phyloP scores from a whole-genome alignment of 345 rosid species.

The Draba incana region DNA sequence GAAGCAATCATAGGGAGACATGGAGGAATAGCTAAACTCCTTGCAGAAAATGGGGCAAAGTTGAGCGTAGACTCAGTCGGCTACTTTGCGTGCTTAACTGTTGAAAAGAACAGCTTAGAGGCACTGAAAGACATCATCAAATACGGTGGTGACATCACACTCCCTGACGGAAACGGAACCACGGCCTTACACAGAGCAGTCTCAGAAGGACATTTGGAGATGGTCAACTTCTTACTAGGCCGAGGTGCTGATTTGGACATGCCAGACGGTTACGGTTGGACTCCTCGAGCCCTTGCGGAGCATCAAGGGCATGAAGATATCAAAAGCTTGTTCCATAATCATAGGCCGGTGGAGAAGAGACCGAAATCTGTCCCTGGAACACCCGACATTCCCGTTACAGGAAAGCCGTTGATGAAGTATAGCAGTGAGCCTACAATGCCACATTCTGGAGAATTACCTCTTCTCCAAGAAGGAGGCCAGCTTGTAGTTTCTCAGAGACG shows the following conservation, averaged over 20 bases:
- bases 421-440: slow-evolving; percentile 61
- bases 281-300: slow-evolving; percentile 67
- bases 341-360: slow-evolving; percentile 35
- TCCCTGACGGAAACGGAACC: slow-evolving; percentile 50
- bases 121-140: slow-evolving; percentile 55
- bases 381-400: slow-evolving; percentile 21
- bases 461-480: slow-evolving; percentile 45
- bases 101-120: slow-evolving; percentile 57
- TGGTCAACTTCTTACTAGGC: slow-evolving; percentile 63
- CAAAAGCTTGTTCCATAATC: slow-evolving; percentile 45
- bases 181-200: slow-evolving; percentile 76
- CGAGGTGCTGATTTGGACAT: slow-evolving; percentile 64
- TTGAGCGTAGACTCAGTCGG: slow-evolving; percentile 59
- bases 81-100: slow-evolving; percentile 58
- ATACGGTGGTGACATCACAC: slow-evolving; percentile 68
- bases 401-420: slow-evolving; percentile 55
- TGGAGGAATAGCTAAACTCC: slow-evolving; percentile 50
- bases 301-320: slow-evolving; percentile 87
- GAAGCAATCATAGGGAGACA: slow-evolving; percentile 77
- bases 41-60: slow-evolving; percentile 65
- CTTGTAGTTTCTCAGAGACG: slow-evolving; percentile 47
- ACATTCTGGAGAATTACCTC: slow-evolving; percentile 55
- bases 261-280: slow-evolving; percentile 74
- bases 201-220: slow-evolving; percentile 62
- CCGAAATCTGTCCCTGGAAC: neutral